These are phyloP conservation scores for Dioscorea alata DNA, from an alignment of 106 monocot species.

Conservation along the genomic window DNA sequence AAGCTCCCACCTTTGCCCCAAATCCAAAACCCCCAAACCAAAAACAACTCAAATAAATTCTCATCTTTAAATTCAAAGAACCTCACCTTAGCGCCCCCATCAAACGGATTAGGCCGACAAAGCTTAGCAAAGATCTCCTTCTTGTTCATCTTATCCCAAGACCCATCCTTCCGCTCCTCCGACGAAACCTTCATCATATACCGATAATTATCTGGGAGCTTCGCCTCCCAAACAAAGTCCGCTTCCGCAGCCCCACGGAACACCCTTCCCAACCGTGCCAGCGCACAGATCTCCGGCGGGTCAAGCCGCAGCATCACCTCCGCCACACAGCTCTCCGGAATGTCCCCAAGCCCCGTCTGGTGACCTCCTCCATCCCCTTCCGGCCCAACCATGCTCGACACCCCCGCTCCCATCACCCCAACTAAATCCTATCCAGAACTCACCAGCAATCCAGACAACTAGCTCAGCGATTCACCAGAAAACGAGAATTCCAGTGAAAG, in stretches of 20 bases:
- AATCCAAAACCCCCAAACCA: no score
- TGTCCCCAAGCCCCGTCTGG: constrained; percentile 41
- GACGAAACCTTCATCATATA: constrained; percentile 36
- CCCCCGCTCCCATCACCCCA: constrained; percentile 42
- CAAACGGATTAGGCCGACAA: constrained; percentile 54
- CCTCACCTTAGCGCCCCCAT: constrained; percentile 62
- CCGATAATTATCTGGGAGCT: constrained; percentile 65
- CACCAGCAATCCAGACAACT: not conserved
- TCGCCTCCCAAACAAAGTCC: constrained; percentile 67
- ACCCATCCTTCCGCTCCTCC: not conserved
- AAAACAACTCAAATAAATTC: no score
- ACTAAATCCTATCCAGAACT: constrained; percentile 4
- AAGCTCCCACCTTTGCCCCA: no score
- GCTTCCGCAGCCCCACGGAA: constrained; percentile 62
- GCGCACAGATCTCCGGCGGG: constrained; percentile 71
- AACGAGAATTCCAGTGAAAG: not conserved
- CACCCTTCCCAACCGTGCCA: constrained; percentile 47
- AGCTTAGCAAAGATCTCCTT: constrained; percentile 77
- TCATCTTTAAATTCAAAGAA: not conserved
- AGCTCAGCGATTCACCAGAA: not conserved
- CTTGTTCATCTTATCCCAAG: constrained; percentile 20
- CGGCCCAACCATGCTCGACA: constrained; percentile 31
- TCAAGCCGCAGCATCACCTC: constrained; percentile 61
- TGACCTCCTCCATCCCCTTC: constrained; percentile 16
- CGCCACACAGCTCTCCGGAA: constrained; percentile 86